Evolutionary conservation across 768 basidiomycete species (phyloP), one percentile per base, ranked within the genome.

Genomic region (Boletellus ananiceps): DNA sequence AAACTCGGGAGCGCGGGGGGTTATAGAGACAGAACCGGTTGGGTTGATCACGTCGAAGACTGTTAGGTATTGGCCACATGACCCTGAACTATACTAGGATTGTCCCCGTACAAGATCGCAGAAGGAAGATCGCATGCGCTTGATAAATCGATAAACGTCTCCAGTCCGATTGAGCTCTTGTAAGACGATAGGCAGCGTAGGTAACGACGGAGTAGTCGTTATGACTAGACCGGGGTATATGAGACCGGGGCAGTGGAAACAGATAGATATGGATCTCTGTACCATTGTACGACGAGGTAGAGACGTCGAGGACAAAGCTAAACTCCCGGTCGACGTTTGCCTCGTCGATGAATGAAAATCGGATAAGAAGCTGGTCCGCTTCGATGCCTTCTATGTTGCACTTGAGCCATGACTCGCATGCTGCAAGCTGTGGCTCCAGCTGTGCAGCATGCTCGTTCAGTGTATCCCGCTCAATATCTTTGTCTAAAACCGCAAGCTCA

Each of bases 341-440:
- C 5, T 75, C 71, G 59, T 91, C 86, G 33, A 93, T 61, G 48
- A 79, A 69, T 9, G 76, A 76, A 65, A 93, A 93, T 5, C 83
- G 81, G 47, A 93, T 71, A 40, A 93, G 75, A 16, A 93, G 74
- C 40, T 81, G 76, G 62, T 88, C 84, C 32, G 72, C 74, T 58
- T 82, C 82, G 36, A 93, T 78, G 34, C 90, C 90, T 65, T 93
- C 89, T n/a, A 93, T 76, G 14, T 74, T 67, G 62, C 82, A 86
- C 14, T 77, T 76, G 29, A 89, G 68, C 31, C 71, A 68, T 7
- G 72, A 71, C 69, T 88, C 82, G 55, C 78, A 78, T 13, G 68
- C 74, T 3, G 69, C 65, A 21, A 88, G 68, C 56, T 89, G 85
- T 2, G 80, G 79, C 2, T 71, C 65, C 12, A 79, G 65, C 29